Evolutionary conservation across 352 stramenopile species (phyloP).

Genomic region (Peronospora belbahrii): DNA sequence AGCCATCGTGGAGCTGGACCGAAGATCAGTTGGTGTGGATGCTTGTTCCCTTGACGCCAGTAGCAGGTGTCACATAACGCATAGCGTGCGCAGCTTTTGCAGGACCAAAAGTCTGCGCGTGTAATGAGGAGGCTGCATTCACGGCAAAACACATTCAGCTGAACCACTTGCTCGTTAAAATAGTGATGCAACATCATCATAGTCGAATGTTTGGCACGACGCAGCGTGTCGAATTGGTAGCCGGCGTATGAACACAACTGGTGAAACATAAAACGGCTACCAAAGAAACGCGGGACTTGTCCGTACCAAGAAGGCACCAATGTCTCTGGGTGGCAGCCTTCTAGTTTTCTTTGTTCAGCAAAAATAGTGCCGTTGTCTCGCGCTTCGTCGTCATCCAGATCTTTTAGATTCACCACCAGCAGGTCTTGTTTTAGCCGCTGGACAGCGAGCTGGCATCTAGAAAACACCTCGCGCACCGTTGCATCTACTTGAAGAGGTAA

Average conservation of each 20-base stretch:
- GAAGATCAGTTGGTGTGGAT: conserved; percentile 46
- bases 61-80: conserved; percentile 70
- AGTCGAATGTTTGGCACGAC: conserved; percentile 84
- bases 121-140: conserved; percentile 76
- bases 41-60: conserved; percentile 30
- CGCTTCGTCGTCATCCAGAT: conserved; percentile 9
- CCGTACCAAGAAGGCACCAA: conserved; percentile 46
- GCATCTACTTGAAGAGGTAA: conserved; percentile 33
- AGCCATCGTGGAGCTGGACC: conserved; percentile 17
- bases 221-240: conserved; percentile 85
- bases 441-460: conserved; percentile 47
- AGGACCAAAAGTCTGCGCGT: conserved; percentile 62
- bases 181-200: conserved; percentile 89
- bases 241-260: conserved; percentile 66
- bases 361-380: conserved; percentile 4
- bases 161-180: conserved; percentile 64
- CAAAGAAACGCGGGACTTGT: conserved; percentile 68
- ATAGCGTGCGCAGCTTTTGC: conserved; percentile 41
- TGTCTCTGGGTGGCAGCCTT: conserved; percentile 28
- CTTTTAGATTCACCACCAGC: conserved; percentile 62
- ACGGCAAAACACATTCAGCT: conserved; percentile 70
- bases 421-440: conserved; percentile 72
- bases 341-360: conserved; percentile 1
- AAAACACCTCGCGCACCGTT: conserved; percentile 66
- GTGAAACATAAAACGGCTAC: conserved; percentile 84